These are phyloP conservation scores for Saussurea involucrata DNA, from an alignment of 129 eudicot genomes.

Conservation along the genomic window DNA sequence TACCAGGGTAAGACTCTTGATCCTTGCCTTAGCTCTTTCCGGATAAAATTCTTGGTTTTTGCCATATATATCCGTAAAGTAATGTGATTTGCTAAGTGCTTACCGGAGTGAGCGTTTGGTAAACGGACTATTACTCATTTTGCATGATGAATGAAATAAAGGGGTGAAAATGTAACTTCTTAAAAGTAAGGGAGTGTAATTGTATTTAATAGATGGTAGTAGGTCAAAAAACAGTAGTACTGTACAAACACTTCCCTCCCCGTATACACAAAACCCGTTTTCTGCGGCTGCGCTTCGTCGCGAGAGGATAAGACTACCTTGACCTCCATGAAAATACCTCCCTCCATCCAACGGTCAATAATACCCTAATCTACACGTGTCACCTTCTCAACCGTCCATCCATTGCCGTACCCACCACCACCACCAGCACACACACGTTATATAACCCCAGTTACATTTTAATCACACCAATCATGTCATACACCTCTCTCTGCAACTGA, in stretches of 20 bases:
- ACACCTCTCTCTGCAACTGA: slow-evolving; percentile 12
- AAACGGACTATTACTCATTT: too few species aligned
- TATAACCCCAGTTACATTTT: slow-evolving; percentile 30
- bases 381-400: slow-evolving; percentile 3
- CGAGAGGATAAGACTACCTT: slow-evolving; percentile 42
- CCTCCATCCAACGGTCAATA: slow-evolving; percentile 15
- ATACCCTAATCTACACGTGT: slow-evolving; percentile 23
- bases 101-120: too few species aligned
- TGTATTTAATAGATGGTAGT: neutral
- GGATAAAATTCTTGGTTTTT: too few species aligned
- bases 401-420: slow-evolving; percentile 22
- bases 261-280: slow-evolving; percentile 30
- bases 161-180: neutral
- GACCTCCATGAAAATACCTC: slow-evolving; percentile 17
- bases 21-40: too few species aligned
- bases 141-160: neutral
- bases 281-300: slow-evolving; percentile 59
- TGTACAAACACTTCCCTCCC: slow-evolving; percentile 20
- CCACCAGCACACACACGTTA: slow-evolving; percentile 14
- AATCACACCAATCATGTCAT: slow-evolving; percentile 44
- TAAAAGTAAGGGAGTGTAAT: neutral
- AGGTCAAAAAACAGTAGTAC: slow-evolving; percentile 9
- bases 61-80: too few species aligned
- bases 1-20: too few species aligned
- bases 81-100: too few species aligned